Conservation (phyloP, 192 early-diverging fungal genomes). For the Hyaloraphidium curvatum region DNA sequence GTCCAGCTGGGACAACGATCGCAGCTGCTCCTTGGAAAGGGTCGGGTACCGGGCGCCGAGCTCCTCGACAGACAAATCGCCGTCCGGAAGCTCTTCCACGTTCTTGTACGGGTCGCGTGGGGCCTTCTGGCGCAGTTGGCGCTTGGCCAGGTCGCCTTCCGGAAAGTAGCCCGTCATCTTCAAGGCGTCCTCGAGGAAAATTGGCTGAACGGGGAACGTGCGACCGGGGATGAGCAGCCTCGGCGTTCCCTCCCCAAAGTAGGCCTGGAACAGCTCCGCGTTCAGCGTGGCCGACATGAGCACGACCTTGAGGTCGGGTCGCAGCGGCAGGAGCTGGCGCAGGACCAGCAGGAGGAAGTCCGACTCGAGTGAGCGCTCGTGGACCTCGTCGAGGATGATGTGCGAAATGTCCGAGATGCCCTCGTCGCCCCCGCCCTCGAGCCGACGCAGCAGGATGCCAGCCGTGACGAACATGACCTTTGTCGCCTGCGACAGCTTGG, state of each 20-base stretch:
- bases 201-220: constrained; percentile 1
- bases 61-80: constrained; percentile 9
- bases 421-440: constrained; percentile 12
- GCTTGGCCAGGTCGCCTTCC: neutral
- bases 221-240: constrained; percentile 1
- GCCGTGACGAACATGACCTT: constrained; percentile 5
- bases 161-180: constrained; percentile 3
- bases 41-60: constrained; percentile 13
- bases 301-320: neutral
- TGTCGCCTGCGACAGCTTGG: neutral
- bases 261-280: constrained; percentile 1
- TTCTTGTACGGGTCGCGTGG: neutral
- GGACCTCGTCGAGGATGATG: constrained; percentile 9
- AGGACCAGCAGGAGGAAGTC: constrained; percentile 6
- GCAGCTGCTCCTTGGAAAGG: constrained; percentile 9
- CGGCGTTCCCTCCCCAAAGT: constrained; percentile 4
- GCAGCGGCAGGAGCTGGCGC: neutral
- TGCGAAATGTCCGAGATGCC: neutral
- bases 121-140: neutral
- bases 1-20: constrained; percentile 11
- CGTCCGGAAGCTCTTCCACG: constrained; percentile 8
- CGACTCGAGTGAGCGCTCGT: constrained; percentile 6
- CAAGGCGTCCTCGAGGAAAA: too few species aligned
- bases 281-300: constrained; percentile 9
- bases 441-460: constrained; percentile 4